These are phyloP conservation scores for Leccinellum luteum DNA, from an alignment of 768 basidiomycete species.

Conservation along the genomic window DNA sequence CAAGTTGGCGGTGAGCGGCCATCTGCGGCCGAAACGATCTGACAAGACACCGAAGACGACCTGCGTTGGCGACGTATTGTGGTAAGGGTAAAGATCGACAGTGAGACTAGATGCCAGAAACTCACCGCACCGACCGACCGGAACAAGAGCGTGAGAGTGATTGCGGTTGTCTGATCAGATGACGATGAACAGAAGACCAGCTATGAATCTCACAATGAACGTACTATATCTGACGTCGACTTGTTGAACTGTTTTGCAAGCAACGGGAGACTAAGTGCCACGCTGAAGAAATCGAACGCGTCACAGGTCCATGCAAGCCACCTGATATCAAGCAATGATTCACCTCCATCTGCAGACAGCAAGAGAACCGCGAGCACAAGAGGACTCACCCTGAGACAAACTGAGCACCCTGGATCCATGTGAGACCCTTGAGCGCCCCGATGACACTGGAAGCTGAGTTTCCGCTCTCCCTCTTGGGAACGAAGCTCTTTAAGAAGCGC, in stretches of 20 bases:
- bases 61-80: slow-evolving; percentile 14
- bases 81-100: not conserved
- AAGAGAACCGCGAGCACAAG: not conserved
- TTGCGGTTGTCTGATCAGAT: slow-evolving; percentile 59
- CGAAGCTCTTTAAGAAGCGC: slow-evolving; percentile 44
- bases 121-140: slow-evolving; percentile 71
- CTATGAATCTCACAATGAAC: slow-evolving; percentile 12
- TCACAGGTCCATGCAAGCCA: slow-evolving; percentile 91
- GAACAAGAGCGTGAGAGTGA: slow-evolving; percentile 90
- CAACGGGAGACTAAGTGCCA: slow-evolving; percentile 52
- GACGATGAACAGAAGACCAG: slow-evolving; percentile 1
- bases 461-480: slow-evolving; percentile 48
- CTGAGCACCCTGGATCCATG: slow-evolving; percentile 55
- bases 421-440: slow-evolving; percentile 43
- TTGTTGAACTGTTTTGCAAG: slow-evolving; percentile 51
- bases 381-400: slow-evolving; percentile 51
- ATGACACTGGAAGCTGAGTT: slow-evolving; percentile 37
- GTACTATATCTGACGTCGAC: slow-evolving; percentile 42
- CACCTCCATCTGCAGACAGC: not conserved
- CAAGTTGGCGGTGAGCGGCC: slow-evolving; percentile 82
- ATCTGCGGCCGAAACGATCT: slow-evolving; percentile 90
- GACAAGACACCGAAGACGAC: slow-evolving; percentile 78
- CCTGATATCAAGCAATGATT: slow-evolving; percentile 30
- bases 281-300: slow-evolving; percentile 85
- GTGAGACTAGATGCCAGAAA: not conserved